Percentiles rank a stretch among this genome's conserved stretches.
phyloP scores from a whole-genome alignment of 164 flowering plant genomes.

The Kalanchoe fedtschenkoi region DNA sequence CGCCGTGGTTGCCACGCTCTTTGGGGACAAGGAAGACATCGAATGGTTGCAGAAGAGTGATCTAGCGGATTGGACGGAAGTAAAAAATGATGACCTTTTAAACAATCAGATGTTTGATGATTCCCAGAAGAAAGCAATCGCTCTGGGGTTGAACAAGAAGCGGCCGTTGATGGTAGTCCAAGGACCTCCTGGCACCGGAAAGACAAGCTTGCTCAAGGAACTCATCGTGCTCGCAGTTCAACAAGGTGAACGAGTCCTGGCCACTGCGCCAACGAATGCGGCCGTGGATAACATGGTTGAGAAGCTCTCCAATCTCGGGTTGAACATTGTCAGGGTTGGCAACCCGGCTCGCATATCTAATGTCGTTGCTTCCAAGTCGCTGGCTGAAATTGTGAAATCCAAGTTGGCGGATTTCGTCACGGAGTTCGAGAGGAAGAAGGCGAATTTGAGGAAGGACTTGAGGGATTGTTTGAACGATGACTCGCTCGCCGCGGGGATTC shows the following conservation, averaged over 20 bases:
- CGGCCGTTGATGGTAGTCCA: conserved; percentile 59
- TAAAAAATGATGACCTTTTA: conserved; percentile 23
- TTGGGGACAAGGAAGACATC: conserved; percentile 70
- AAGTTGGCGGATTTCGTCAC: conserved; percentile 41
- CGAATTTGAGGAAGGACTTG: conserved; percentile 67
- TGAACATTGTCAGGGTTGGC: conserved; percentile 77
- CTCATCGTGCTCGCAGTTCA: conserved; percentile 53
- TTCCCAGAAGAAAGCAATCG: conserved; percentile 63
- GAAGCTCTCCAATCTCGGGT: conserved; percentile 49
- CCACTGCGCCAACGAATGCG: conserved; percentile 94
- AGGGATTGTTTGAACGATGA: conserved; percentile 73
- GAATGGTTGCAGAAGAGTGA: conserved; percentile 49
- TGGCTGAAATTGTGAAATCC: conserved; percentile 58
- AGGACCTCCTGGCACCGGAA: conserved; percentile 97
- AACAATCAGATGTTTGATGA: conserved; percentile 32
- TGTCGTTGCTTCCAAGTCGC: conserved; percentile 69
- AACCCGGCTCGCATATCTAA: conserved; percentile 83
- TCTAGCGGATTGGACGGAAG: conserved; percentile 51
- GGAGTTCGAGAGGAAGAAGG: conserved; percentile 73
- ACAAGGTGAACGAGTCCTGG: conserved; percentile 84
- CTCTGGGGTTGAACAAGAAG: conserved; percentile 69
- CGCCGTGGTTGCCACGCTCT: conserved; percentile 60
- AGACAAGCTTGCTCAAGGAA: conserved; percentile 70
- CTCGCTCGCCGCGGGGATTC: conserved; percentile 88
- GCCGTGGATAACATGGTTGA: conserved; percentile 94